Conservation (phyloP, 2,329 filamentous ascomycete genomes). For the Acephala macrosclerotiorum region DNA sequence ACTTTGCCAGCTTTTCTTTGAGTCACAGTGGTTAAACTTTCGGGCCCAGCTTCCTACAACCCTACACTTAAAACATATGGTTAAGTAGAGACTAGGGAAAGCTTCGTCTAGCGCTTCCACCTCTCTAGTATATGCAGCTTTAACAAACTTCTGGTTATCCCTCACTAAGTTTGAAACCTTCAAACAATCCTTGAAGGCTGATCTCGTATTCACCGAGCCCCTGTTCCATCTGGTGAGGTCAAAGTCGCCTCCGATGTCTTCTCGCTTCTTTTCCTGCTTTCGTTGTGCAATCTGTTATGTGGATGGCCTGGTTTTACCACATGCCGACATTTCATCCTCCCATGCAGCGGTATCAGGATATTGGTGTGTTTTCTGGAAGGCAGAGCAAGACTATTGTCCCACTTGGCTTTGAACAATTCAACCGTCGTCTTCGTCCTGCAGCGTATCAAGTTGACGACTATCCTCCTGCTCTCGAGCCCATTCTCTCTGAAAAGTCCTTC, state of each 20-base stretch:
- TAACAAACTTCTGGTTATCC: not conserved
- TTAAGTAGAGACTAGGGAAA: too few relatives aligned
- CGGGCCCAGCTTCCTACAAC: too few relatives aligned
- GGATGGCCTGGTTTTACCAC: not conserved
- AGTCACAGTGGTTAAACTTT: too few relatives aligned
- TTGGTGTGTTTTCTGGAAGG: not conserved
- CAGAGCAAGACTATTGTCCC: not conserved
- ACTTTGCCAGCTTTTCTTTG: too few relatives aligned
- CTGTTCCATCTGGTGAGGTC: not conserved
- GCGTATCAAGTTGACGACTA: conserved; percentile 6
- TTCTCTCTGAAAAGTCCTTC: conserved; percentile 60
- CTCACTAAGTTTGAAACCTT: not conserved
- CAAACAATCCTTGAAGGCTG: not conserved
- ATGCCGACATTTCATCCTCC: not conserved
- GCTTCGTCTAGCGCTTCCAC: not conserved
- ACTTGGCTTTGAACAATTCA: conserved; percentile 13
- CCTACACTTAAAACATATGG: too few relatives aligned
- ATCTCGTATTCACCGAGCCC: not conserved
- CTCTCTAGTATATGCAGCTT: not conserved
- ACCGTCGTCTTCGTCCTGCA: conserved; percentile 28
- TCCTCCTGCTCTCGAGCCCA: conserved; percentile 51
- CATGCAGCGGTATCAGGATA: not conserved
- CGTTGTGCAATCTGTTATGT: not conserved
- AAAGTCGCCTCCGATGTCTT: not conserved
- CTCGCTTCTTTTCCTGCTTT: not conserved